Conservation (phyloP, 2,329 filamentous ascomycete genomes). For the Pseudogymnoascus pannorum region DNA sequence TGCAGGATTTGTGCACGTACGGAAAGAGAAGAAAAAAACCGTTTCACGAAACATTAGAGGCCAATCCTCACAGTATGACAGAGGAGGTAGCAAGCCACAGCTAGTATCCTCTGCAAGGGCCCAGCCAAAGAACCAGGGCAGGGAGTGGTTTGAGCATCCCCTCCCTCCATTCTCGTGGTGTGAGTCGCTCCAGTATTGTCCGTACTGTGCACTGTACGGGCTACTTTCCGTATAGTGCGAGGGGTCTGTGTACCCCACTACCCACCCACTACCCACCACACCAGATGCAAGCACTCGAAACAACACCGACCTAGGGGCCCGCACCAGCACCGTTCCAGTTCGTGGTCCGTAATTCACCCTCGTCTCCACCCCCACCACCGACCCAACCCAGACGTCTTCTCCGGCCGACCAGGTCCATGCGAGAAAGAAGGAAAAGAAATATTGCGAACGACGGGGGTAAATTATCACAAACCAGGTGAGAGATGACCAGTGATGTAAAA, state of each 20-base stretch:
- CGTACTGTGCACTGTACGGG: background rate
- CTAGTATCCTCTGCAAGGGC: background rate
- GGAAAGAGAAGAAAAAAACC: background rate
- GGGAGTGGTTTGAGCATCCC: conserved; percentile 1
- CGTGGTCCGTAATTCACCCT: background rate
- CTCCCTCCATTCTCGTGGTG: background rate
- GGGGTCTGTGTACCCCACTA: background rate
- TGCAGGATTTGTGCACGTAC: too few relatives aligned
- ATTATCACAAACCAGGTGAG: background rate
- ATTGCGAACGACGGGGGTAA: background rate
- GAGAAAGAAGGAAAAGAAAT: background rate
- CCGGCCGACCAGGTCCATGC: background rate
- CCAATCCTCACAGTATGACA: background rate
- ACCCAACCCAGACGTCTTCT: background rate
- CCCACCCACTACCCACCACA: background rate
- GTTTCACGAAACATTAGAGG: conserved; percentile 1
- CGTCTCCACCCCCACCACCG: background rate
- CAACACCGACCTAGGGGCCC: background rate
- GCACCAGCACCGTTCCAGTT: background rate
- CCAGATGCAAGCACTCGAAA: conserved; percentile 2
- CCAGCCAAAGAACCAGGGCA: background rate
- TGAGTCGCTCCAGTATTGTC: too few relatives aligned
- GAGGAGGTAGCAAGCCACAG: too few relatives aligned
- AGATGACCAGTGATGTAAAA: background rate
- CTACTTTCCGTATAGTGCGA: background rate